phyloP scores from a whole-genome alignment of 2,329 filamentous ascomycete genomes.

The Onygena corvina region DNA sequence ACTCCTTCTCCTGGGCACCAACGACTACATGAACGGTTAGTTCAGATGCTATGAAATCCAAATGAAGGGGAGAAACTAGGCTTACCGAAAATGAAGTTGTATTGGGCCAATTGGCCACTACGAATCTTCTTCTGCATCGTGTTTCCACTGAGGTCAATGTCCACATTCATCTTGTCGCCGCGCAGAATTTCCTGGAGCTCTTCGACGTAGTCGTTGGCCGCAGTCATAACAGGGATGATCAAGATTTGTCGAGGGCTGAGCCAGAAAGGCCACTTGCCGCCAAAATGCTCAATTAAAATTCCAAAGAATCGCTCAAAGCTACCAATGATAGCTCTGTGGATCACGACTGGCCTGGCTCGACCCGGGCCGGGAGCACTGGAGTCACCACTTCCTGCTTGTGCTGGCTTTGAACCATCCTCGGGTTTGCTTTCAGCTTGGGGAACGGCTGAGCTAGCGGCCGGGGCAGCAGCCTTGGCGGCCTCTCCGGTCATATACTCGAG shows the following conservation, averaged over 20 bases:
- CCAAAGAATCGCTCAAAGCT: constrained; percentile 42
- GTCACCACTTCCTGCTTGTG: constrained; percentile 20
- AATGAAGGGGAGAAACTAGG: constrained; percentile 7
- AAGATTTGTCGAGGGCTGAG: constrained; percentile 40
- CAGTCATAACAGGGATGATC: constrained; percentile 41
- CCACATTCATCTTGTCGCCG: constrained; percentile 36
- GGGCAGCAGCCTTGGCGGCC: constrained; percentile 32
- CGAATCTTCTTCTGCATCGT: constrained; percentile 43
- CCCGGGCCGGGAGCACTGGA: constrained; percentile 28
- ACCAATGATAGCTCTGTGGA: constrained; percentile 41
- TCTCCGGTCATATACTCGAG: constrained; percentile 74
- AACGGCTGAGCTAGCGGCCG: constrained; percentile 18
- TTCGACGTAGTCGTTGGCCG: constrained; percentile 37
- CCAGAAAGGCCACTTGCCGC: constrained; percentile 44
- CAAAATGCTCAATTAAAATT: constrained; percentile 41
- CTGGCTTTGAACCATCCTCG: constrained; percentile 37
- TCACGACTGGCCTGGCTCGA: constrained; percentile 40
- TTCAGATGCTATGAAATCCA: not conserved
- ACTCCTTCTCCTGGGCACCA: constrained; percentile 49
- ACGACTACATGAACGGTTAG: constrained; percentile 36
- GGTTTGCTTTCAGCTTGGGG: constrained; percentile 28
- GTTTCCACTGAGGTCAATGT: constrained; percentile 39
- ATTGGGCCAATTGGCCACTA: constrained; percentile 38
- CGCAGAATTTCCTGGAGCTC: constrained; percentile 37
- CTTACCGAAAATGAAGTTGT: constrained; percentile 42